Evolutionary conservation across 768 basidiomycete genomes (phyloP), one percentile per base, ranked within the genome.

Genomic region (Daedaleopsis nitida): DNA sequence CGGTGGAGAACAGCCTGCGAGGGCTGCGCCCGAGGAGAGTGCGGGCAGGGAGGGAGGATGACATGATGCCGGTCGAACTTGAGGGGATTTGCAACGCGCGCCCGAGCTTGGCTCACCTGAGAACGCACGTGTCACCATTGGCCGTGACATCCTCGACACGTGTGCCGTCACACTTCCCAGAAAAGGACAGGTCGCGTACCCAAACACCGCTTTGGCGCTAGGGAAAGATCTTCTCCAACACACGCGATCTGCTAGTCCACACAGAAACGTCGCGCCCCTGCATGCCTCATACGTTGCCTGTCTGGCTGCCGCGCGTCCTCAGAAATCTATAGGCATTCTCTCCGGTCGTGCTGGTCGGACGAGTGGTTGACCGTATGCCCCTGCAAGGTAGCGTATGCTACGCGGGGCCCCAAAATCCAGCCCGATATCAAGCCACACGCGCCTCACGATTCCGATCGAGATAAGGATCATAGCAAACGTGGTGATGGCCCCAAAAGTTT

Each of bases 401-500:
- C 21, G 21, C 51, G 19, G 27, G 7, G 43, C 37, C 19, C 54
- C n/a, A 10, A 21, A 10, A 10, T 24, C 21, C 19, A 49, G 13
- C 27, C 53, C 55, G 60, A 52, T 52, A 62, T 21, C 57, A 55
- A 52, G 51, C 50, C 37, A 34, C 13, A 35, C 47, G 59, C 43
- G 55, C 43, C 50, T 55, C 60, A 38, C 54, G 55, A 52, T 47
- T 35, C 39, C 27, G 55, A 65, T 65, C 64, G 55, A 60, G 64
- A 65, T 65, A 65, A 57, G 56, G 59, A 54, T 60, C 49, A 52
- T 56, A 58, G 64, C 64, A 65, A 64, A 59, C 58, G 43, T 55
- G 62, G 51, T 32, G 58, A 57, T 58, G 24, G 49, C 62, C 62
- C 62, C 58, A 64, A 64, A 64, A 64, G 54, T 56, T 64, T n/a